Conservation (phyloP, 352 stramenopile genomes). For the Globisporangium camurandrum region DNA sequence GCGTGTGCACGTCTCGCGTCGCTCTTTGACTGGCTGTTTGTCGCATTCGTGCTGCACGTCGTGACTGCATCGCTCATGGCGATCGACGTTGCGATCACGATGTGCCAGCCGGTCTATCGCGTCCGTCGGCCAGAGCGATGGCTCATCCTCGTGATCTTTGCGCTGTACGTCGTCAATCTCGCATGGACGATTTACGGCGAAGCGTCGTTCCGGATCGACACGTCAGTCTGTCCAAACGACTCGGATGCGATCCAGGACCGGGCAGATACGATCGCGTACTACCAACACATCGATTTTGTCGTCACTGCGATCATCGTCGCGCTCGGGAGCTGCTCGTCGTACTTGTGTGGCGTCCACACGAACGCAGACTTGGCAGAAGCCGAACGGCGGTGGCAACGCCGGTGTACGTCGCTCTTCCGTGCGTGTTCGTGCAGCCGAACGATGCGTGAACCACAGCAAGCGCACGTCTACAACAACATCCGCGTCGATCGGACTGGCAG, state of each 20-base stretch:
- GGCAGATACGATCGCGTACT: conserved; percentile 46
- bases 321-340: conserved; percentile 39
- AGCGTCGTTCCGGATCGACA: conserved; percentile 37
- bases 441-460: no score
- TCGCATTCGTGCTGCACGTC: conserved; percentile 48
- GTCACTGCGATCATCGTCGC: conserved; percentile 36
- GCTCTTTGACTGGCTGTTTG: conserved; percentile 51
- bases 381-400: conserved; percentile 56
- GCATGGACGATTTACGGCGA: conserved; percentile 59
- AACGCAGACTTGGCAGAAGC: conserved; percentile 40
- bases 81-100: conserved; percentile 29
- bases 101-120: conserved; percentile 53
- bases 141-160: conserved; percentile 53
- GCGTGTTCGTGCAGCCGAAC: conserved; percentile 37
- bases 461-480: not conserved
- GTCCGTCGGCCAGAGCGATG: conserved; percentile 26
- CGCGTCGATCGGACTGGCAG: no score
- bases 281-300: conserved; percentile 69
- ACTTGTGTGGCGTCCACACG: conserved; percentile 63
- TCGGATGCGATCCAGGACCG: conserved; percentile 46
- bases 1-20: conserved; percentile 32
- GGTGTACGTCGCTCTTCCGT: conserved; percentile 54
- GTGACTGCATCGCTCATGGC: conserved; percentile 31
- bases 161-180: conserved; percentile 45
- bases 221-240: conserved; percentile 36